Evolutionary conservation across 2,329 filamentous ascomycete genomes (phyloP), one percentile per base, ranked within the genome.

Genomic region (Exophiala sp.): DNA sequence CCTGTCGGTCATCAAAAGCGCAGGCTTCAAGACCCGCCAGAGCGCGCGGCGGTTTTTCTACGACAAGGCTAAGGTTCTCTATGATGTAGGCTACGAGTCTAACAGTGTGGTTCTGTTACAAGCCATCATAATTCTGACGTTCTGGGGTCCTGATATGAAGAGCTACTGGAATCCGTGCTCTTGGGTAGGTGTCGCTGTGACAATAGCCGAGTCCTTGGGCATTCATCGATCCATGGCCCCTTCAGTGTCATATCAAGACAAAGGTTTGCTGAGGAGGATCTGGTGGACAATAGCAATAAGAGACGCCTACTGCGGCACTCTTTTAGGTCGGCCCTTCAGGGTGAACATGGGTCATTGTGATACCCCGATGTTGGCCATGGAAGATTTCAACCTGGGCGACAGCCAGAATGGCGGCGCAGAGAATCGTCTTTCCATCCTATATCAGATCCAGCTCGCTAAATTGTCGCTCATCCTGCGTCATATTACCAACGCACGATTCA

Each of bases 91-190:
- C 18, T 60, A 62, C 41, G 62, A 64, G 44, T 50, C 55, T 1
- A 62, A 64, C 50, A 50, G 52, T 0, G 58, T 64, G 13, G 50
- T 54, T 14, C 55, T 57, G 1, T 55, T 63, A 2, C 60, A 63
- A 38, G 52, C 60, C 2, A 60, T 62, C 1, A 56, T 59, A 21
- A 60, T 64, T 7, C 48, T 63, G 23, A 56, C 58, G 9, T 56
- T 62, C 43, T 64, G 62, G 62, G 60, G 60, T 9, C 57, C 61
- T 23, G 60, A 63, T 16, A 60, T 60, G 34, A 63, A 63, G 49
- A 59, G 62, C 37, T 55, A 60, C 29, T 64, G 61, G 60, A 60
- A 64, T 43, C 52, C 52, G 1, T 55, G 47, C 35, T 55, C 52
- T 1, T 64, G 62, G 62, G 35, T 60, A 13, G 62, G 61, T 4